A percentile compares a stretch with the other conserved stretches of the same genome.
Evolutionary conservation across 2,329 filamentous ascomycete genomes (phyloP).

Genomic region (Verticillium albo-atrum): DNA sequence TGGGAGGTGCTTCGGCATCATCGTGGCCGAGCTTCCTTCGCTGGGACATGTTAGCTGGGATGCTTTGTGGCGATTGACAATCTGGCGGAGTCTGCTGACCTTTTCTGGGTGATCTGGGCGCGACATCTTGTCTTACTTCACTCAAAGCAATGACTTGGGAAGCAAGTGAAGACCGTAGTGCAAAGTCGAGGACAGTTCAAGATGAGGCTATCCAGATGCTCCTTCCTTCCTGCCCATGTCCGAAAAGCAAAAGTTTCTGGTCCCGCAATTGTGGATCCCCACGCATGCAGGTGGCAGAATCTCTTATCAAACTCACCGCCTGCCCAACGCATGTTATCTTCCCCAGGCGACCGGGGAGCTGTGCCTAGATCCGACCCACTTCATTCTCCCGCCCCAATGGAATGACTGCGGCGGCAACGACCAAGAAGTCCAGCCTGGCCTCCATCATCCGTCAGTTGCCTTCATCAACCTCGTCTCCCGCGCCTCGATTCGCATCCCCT

Average conservation of each 20-base stretch:
- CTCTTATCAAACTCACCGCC: neutral
- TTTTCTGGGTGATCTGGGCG: conserved; percentile 11
- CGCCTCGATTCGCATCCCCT: neutral
- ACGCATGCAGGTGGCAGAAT: neutral
- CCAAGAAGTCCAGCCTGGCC: neutral
- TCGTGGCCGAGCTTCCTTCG: conserved; percentile 43
- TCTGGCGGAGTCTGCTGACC: conserved; percentile 1
- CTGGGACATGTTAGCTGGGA: conserved; percentile 23
- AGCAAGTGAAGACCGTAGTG: neutral
- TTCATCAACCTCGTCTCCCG: neutral
- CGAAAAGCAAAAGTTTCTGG: neutral
- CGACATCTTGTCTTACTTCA: neutral
- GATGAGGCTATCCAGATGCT: neutral
- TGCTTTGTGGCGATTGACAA: neutral
- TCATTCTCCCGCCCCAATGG: neutral
- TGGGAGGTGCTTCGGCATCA: conserved; percentile 21
- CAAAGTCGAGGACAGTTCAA: neutral
- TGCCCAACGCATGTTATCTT: neutral
- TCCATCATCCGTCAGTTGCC: neutral
- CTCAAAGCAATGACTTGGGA: neutral
- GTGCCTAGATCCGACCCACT: neutral
- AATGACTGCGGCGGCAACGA: neutral
- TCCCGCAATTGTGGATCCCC: neutral
- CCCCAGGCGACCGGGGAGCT: neutral
- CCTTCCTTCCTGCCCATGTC: neutral